A percentile compares a stretch with the other conserved stretches of the same genome.
Evolutionary conservation across 345 rosid genomes (phyloP).

Genomic region (Punica granatum): DNA sequence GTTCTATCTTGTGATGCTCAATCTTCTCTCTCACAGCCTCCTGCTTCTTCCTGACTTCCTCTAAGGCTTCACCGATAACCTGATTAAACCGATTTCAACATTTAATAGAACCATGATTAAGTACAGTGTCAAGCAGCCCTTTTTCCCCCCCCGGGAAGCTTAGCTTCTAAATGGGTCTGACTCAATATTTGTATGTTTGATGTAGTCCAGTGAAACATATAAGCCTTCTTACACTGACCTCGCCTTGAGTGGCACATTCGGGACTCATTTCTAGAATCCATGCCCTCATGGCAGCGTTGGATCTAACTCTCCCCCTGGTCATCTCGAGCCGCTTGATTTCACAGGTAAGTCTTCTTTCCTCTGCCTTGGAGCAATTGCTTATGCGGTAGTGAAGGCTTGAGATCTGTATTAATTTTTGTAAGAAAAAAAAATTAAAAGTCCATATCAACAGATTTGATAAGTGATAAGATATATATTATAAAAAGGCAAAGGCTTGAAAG

Average conservation of each 20-base stretch:
- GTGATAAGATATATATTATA: no score
- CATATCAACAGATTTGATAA: background rate
- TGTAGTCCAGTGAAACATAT: background rate
- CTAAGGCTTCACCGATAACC: slow-evolving; percentile 76
- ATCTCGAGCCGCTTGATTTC: slow-evolving; percentile 90
- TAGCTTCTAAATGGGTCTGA: background rate
- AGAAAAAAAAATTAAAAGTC: background rate
- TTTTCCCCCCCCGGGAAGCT: background rate
- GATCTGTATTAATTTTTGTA: slow-evolving; percentile 51
- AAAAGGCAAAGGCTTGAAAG: slow-evolving; percentile 9
- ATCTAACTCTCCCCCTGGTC: slow-evolving; percentile 73
- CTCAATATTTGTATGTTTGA: background rate
- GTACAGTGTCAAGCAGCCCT: background rate
- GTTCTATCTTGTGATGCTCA: slow-evolving; percentile 37
- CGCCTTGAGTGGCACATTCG: slow-evolving; percentile 73
- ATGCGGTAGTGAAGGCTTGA: slow-evolving; percentile 64
- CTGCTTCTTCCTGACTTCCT: slow-evolving; percentile 78
- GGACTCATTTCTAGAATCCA: slow-evolving; percentile 62
- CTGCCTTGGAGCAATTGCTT: slow-evolving; percentile 71
- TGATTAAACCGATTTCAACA: slow-evolving; percentile 18
- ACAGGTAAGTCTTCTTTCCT: slow-evolving; percentile 79
- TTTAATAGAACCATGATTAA: background rate
- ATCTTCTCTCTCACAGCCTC: slow-evolving; percentile 55
- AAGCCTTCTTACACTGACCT: slow-evolving; percentile 46
- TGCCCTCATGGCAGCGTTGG: slow-evolving; percentile 75